These are phyloP conservation scores for Kuraishia molischiana DNA, from an alignment of 805 yeast genomes.

Conservation along the genomic window DNA sequence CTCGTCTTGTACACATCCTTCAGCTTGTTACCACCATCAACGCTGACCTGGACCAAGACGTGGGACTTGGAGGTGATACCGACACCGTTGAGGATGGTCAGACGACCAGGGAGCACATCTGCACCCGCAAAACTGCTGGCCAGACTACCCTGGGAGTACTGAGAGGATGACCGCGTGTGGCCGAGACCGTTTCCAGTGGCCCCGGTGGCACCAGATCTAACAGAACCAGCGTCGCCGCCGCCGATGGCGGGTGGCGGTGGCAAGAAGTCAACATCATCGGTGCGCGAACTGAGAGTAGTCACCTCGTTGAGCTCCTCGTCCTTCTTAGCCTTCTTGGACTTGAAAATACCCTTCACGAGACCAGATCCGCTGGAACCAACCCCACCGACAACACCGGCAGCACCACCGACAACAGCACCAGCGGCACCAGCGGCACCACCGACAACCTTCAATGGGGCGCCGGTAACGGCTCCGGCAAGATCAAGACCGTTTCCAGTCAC, in stretches of 20 bases:
- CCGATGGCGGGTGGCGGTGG: constrained; percentile 12
- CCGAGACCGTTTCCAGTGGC: constrained; percentile 5
- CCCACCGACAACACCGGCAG: constrained; percentile 17
- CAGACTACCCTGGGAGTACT: constrained; percentile 23
- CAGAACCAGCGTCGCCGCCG: constrained; percentile 23
- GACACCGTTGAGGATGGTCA: constrained; percentile 32
- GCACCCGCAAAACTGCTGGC: constrained; percentile 22
- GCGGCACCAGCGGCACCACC: constrained; percentile 35
- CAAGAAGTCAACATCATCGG: constrained; percentile 7
- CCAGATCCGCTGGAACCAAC: constrained; percentile 18
- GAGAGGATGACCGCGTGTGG: constrained; percentile 8
- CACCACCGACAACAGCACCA: constrained; percentile 34
- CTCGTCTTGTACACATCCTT: constrained; percentile 62
- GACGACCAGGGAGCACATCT: constrained; percentile 40
- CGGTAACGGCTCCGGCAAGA: constrained; percentile 27
- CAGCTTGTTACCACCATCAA: constrained; percentile 24
- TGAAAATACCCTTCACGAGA: constrained; percentile 36
- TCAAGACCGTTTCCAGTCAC: constrained; percentile 32
- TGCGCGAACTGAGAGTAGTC: constrained; percentile 9
- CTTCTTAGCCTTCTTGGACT: constrained; percentile 8
- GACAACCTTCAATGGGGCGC: constrained; percentile 37
- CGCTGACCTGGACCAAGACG: constrained; percentile 44
- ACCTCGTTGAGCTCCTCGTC: constrained; percentile 1
- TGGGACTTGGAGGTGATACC: constrained; percentile 11
- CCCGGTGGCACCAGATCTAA: constrained; percentile 22